A percentile compares a stretch with the other conserved stretches of the same genome.
These are phyloP conservation scores for Emergomyces africanus DNA, from an alignment of 2,329 filamentous ascomycete species.

Conservation along the genomic window DNA sequence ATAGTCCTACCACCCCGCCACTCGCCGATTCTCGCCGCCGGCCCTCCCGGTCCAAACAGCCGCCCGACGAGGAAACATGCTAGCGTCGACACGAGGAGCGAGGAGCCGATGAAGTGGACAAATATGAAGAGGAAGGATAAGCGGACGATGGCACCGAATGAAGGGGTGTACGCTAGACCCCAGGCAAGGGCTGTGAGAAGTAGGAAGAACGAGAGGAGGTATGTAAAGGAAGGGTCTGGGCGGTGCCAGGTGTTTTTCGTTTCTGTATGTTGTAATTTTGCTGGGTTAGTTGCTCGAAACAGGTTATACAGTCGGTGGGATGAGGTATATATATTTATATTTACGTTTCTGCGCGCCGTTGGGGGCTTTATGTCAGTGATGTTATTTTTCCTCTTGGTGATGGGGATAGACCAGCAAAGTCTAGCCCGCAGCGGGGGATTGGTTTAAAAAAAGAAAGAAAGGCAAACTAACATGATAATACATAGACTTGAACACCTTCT, in stretches of 20 bases:
- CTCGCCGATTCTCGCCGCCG: constrained; percentile 18
- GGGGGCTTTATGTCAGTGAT: background rate
- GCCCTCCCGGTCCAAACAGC: constrained; percentile 44
- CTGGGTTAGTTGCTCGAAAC: background rate
- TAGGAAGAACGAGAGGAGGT: constrained; percentile 55
- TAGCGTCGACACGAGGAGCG: constrained; percentile 46
- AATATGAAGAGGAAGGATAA: constrained; percentile 39
- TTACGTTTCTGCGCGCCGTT: constrained; percentile 11
- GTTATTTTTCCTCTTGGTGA: background rate
- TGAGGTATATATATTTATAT: constrained; percentile 5
- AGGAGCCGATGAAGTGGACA: constrained; percentile 49
- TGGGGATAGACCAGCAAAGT: background rate
- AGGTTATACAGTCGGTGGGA: constrained; percentile 31
- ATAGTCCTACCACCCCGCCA: constrained; percentile 17
- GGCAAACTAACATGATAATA: constrained; percentile 49
- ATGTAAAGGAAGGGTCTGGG: constrained; percentile 57
- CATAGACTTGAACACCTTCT: constrained; percentile 58
- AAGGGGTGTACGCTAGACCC: constrained; percentile 44
- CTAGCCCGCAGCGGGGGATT: background rate
- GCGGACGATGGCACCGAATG: constrained; percentile 34
- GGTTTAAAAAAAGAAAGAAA: background rate
- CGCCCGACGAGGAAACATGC: constrained; percentile 52
- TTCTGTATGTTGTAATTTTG: constrained; percentile 31
- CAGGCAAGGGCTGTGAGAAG: constrained; percentile 42
- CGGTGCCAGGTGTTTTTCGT: constrained; percentile 60